Conservation (phyloP, 805 yeast species). For the Vanderwaltozyma tropicalis region DNA sequence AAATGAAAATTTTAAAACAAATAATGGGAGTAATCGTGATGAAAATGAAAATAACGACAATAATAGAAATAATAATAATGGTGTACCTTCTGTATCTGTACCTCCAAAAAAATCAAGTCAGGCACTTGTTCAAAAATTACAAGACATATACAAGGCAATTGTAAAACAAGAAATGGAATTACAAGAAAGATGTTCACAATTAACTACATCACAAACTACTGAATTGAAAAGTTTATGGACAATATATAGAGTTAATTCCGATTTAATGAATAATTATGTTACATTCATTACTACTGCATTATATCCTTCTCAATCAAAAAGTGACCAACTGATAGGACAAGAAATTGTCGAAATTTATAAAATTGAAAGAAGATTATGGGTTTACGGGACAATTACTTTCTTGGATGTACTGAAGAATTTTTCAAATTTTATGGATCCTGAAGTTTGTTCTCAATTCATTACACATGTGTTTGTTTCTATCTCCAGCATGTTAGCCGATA, state of each 20-base stretch:
- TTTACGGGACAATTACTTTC: slow-evolving; percentile 74
- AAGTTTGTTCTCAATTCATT: slow-evolving; percentile 65
- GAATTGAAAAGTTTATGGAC: slow-evolving; percentile 62
- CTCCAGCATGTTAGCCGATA: slow-evolving; percentile 32
- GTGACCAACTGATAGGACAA: slow-evolving; percentile 39
- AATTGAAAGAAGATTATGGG: slow-evolving; percentile 75
- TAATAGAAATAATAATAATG: slow-evolving; percentile 15
- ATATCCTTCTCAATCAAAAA: slow-evolving; percentile 53
- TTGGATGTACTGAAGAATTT: slow-evolving; percentile 68
- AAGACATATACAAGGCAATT: slow-evolving; percentile 63
- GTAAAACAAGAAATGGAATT: slow-evolving; percentile 58
- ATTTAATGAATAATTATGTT: slow-evolving; percentile 57
- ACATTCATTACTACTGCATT: slow-evolving; percentile 63
- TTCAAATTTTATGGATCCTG: slow-evolving; percentile 65
- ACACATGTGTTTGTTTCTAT: slow-evolving; percentile 55
- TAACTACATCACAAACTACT: slow-evolving; percentile 42
- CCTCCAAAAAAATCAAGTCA: slow-evolving; percentile 27
- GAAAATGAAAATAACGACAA: slow-evolving; percentile 11
- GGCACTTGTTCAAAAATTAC: slow-evolving; percentile 55
- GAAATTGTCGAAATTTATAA: slow-evolving; percentile 69
- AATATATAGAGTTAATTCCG: slow-evolving; percentile 56
- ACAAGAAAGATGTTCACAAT: slow-evolving; percentile 58
- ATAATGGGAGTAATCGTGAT: slow-evolving; percentile 7
- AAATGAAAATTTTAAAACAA: slow-evolving; percentile 6
- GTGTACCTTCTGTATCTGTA: slow-evolving; percentile 11